These are phyloP conservation scores for Lactarius hengduanensis DNA, from an alignment of 768 basidiomycete genomes.

Conservation along the genomic window DNA sequence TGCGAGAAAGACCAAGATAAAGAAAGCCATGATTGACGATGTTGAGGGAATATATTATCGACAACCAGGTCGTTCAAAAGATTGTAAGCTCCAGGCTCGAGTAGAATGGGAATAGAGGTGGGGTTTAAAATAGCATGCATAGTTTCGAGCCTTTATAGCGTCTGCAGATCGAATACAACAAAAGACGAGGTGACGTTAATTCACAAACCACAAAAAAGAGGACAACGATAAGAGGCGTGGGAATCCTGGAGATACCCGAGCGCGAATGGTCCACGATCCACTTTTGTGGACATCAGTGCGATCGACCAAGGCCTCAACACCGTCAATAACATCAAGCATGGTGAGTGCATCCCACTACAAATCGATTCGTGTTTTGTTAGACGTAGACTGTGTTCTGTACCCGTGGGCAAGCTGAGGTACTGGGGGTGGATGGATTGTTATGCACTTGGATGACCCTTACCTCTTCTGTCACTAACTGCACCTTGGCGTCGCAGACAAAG, in stretches of 20 bases:
- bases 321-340: slow-evolving; percentile 37
- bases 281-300: slow-evolving; percentile 20
- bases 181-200: not conserved
- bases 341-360: slow-evolving; percentile 33
- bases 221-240: slow-evolving; percentile 4
- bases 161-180: slow-evolving; percentile 9
- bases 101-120: not conserved
- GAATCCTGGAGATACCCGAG: slow-evolving; percentile 23
- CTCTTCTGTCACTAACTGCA: slow-evolving; percentile 26
- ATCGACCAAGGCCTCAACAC: slow-evolving; percentile 34
- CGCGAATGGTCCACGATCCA: slow-evolving; percentile 2
- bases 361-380: not conserved
- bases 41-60: not conserved
- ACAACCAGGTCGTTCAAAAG: slow-evolving; percentile 13
- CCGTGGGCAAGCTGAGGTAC: slow-evolving; percentile 14
- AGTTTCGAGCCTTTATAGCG: not conserved
- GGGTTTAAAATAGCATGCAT: not conserved
- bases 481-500: slow-evolving; percentile 67
- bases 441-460: slow-evolving; percentile 31
- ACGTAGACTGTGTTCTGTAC: slow-evolving; percentile 12
- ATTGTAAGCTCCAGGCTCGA: slow-evolving; percentile 26
- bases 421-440: slow-evolving; percentile 37
- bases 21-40: slow-evolving; percentile 13
- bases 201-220: not conserved
- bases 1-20: slow-evolving; percentile 30